phyloP scores from a whole-genome alignment of 495 filamentous ascomycete genomes.

The Antarctomyces pellizariae region DNA sequence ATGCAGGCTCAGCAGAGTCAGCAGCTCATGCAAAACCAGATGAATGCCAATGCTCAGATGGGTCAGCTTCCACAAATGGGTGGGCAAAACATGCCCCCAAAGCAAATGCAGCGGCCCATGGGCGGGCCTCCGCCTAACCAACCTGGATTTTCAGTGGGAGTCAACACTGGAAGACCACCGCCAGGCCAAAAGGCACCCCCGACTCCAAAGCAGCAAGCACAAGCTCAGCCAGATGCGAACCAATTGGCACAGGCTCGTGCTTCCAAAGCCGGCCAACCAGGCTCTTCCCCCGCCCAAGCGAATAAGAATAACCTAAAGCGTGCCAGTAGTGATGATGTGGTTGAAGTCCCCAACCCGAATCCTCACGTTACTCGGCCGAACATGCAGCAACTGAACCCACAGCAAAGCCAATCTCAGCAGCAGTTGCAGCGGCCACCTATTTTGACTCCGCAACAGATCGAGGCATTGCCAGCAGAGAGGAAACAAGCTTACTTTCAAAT shows the following conservation, averaged over 20 bases:
- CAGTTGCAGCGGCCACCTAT: constrained; percentile 8
- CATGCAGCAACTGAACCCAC: constrained; percentile 3
- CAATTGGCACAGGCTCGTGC: neutral
- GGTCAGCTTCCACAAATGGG: constrained; percentile 8
- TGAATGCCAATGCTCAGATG: constrained; percentile 7
- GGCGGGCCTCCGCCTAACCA: constrained; percentile 2
- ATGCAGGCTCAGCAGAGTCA: constrained; percentile 17
- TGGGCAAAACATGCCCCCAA: constrained; percentile 2
- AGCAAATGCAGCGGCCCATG: constrained; percentile 2
- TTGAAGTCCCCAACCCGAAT: constrained; percentile 28
- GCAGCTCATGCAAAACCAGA: constrained; percentile 7
- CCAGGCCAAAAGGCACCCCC: too few species aligned
- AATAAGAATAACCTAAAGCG: constrained; percentile 27
- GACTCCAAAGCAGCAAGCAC: constrained; percentile 5
- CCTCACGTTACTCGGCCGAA: too few species aligned
- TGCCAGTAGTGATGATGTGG: constrained; percentile 34
- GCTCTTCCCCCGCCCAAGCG: constrained; percentile 9
- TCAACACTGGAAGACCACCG: too few species aligned
- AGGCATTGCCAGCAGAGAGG: constrained; percentile 26
- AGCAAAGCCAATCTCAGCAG: constrained; percentile 4
- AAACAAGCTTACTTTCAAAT: constrained; percentile 17
- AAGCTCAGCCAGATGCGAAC: constrained; percentile 3
- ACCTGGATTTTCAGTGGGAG: too few species aligned
- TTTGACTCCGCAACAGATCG: constrained; percentile 27
- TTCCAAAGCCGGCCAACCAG: constrained; percentile 4